A percentile compares a stretch with the other conserved stretches of the same genome.
Evolutionary conservation across 495 filamentous ascomycete species (phyloP).

Genomic region (Aspergillus steynii): DNA sequence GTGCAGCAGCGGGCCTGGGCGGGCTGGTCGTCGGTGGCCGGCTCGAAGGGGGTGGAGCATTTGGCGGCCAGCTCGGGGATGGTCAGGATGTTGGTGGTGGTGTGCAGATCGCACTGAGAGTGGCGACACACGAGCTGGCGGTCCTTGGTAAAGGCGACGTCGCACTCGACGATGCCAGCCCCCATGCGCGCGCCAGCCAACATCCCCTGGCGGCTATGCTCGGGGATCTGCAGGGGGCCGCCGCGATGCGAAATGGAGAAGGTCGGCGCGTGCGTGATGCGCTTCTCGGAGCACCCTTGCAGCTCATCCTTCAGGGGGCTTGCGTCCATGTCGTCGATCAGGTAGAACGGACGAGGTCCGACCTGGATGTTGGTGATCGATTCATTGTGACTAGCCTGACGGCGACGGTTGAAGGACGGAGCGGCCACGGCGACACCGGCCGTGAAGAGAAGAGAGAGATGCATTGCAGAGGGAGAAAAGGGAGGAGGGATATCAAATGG

Average conservation of each 20-base stretch:
- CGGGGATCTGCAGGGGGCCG: constrained; percentile 60
- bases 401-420: constrained; percentile 14
- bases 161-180: constrained; percentile 65
- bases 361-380: constrained; percentile 41
- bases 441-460: constrained; percentile 17
- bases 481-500: not conserved
- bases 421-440: constrained; percentile 19
- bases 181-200: constrained; percentile 58
- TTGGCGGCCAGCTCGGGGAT: constrained; percentile 57
- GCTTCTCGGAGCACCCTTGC: constrained; percentile 50
- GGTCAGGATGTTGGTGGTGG: constrained; percentile 61
- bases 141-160: constrained; percentile 63
- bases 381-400: not conserved
- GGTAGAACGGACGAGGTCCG: constrained; percentile 58
- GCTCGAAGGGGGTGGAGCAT: constrained; percentile 59
- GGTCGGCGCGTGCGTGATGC: constrained; percentile 35
- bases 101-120: constrained; percentile 63
- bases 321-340: constrained; percentile 60
- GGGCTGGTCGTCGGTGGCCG: constrained; percentile 38
- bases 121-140: constrained; percentile 63
- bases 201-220: constrained; percentile 54
- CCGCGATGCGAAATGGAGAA: constrained; percentile 62
- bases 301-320: constrained; percentile 56
- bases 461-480: constrained; percentile 11
- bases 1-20: constrained; percentile 63